Base-by-base conservation (phyloP, 257 asterid genomes). In the Solanum dulcamara region DNA sequence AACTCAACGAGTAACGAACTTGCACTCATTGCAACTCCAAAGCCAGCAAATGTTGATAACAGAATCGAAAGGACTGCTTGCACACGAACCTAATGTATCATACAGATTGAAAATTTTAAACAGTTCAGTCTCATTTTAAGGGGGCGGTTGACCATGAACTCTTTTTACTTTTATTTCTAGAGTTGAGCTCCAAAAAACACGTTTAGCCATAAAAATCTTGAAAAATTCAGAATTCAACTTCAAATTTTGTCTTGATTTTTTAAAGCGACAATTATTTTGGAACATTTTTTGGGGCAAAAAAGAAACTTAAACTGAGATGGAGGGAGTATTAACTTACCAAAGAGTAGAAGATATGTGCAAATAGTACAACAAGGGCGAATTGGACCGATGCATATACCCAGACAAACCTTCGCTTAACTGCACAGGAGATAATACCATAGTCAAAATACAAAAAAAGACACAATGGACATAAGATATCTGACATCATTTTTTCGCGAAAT, bases 11-110 rank as follows among this genome's bases (percentile, higher is more conserved):
- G 80, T 44, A 92, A 83, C 26, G 98, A 91, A 84, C 94, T 91
- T 62, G 94, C 98, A 85, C 91, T 89, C 97, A 94, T 96, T 28
- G 98, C 93, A 80, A 93, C 88, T 10, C 98, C 99, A 88, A 96
- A 91, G 10, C 99, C 99, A 11, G 95, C 90, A 60, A 96, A 93
- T 79, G 97, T 92, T 13, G 99, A 90, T 8, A 96, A 93, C 51
- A 96, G 96, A 86, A 93, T 87, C 0, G 98, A 91, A 79, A 93
- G 64, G 28, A 94, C 87, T 51, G 97, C 90, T 91, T 92, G 93
- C 79, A 95, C 91, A 68, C 85, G 96, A 88, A 93, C 89, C 99
- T 95, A 46, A 26, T 2, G 30, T 50, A 83, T 13, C 42, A 50
- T 40, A 22, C 24, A 86, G 24, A 75, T n/a, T 44, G 8, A 83